A percentile compares a stretch with the other conserved stretches of the same genome.
Evolutionary conservation across 2,329 filamentous ascomycete species (phyloP).

Genomic region (Ceratocystis harringtonii): DNA sequence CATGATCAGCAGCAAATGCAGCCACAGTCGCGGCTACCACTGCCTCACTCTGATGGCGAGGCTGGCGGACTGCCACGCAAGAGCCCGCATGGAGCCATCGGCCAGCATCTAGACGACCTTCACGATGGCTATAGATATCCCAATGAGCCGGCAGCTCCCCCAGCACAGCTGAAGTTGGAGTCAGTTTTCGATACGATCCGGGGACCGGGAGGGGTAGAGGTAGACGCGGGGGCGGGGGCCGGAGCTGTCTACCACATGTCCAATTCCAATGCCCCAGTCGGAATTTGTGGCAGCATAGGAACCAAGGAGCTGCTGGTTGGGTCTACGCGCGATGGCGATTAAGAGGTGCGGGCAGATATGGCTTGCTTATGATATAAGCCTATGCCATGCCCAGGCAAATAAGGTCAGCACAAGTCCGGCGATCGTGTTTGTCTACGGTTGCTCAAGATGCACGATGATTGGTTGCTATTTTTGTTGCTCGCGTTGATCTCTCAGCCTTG

Average conservation of each 20-base stretch:
- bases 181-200: not conserved
- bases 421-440: too few relatives aligned
- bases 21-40: not conserved
- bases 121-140: not conserved
- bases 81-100: not conserved
- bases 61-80: not conserved
- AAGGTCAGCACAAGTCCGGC: too few relatives aligned
- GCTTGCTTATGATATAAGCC: not conserved
- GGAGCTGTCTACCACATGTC: not conserved
- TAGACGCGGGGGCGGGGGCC: not conserved
- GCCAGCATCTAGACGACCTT: conserved; percentile 5
- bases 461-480: not conserved
- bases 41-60: not conserved
- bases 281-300: too few relatives aligned
- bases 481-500: not conserved
- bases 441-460: not conserved
- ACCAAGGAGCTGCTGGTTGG: not conserved
- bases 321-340: not conserved
- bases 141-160: not conserved
- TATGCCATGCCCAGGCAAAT: too few relatives aligned
- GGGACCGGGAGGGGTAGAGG: not conserved
- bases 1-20: too few relatives aligned
- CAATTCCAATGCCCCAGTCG: too few relatives aligned
- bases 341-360: not conserved
- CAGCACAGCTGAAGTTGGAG: not conserved